phyloP scores from a whole-genome alignment of 495 filamentous ascomycete genomes.

The Podospora pseudocomata region DNA sequence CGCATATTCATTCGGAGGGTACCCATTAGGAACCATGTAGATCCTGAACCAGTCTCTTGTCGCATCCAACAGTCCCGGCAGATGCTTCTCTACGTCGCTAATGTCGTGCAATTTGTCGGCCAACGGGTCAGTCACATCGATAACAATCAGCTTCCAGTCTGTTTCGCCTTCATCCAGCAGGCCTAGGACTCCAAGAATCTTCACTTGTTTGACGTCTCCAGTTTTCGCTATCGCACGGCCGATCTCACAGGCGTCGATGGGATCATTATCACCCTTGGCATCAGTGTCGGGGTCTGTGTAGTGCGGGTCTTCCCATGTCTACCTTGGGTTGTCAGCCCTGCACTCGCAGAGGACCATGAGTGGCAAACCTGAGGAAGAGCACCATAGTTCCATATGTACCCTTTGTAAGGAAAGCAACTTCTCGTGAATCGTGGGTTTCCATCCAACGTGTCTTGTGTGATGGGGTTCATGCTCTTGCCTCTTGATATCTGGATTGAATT shows the following conservation, averaged over 20 bases:
- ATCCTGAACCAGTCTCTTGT: constrained; percentile 31
- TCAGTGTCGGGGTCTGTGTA: constrained; percentile 8
- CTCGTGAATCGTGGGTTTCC: constrained; percentile 18
- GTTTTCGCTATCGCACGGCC: constrained; percentile 5
- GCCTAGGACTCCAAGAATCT: constrained; percentile 31
- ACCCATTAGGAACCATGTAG: constrained; percentile 27
- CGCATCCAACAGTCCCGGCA: constrained; percentile 29
- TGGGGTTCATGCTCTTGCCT: constrained; percentile 27
- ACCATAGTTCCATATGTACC: constrained; percentile 32
- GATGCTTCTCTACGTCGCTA: constrained; percentile 25
- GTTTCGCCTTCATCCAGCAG: constrained; percentile 36
- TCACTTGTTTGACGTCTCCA: constrained; percentile 25
- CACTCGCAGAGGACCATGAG: neutral
- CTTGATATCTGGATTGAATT: constrained; percentile 18
- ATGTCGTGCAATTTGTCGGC: constrained; percentile 25
- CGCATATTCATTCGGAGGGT: constrained; percentile 16
- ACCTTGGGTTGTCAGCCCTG: no score
- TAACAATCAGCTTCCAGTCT: constrained; percentile 36
- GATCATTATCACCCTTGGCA: constrained; percentile 25
- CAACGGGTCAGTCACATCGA: constrained; percentile 29
- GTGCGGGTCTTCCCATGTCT: constrained; percentile 29
- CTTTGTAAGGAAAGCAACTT: constrained; percentile 27
- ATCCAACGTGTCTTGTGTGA: constrained; percentile 22
- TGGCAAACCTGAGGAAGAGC: constrained; percentile 22
- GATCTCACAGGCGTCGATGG: constrained; percentile 27